Evolutionary conservation across 768 basidiomycete genomes (phyloP).

Genomic region (Collybia sordida): DNA sequence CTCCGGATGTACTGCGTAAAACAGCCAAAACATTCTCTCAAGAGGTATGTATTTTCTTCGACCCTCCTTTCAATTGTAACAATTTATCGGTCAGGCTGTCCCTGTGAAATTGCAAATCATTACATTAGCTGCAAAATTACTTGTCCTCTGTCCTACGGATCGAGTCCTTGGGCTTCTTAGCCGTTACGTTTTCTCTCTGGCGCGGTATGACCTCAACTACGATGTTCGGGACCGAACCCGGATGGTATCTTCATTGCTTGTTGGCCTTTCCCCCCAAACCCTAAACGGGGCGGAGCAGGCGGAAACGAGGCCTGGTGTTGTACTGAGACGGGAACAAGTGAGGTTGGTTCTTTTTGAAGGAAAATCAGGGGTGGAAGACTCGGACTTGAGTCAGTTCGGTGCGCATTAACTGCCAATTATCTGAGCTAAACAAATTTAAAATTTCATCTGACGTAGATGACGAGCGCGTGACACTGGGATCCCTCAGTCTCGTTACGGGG

Average conservation of each 20-base stretch:
- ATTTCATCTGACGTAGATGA: constrained; percentile 25
- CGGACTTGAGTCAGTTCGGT: constrained; percentile 35
- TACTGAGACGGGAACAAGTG: constrained; percentile 82
- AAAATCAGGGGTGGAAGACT: constrained; percentile 50
- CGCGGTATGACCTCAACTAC: constrained; percentile 85
- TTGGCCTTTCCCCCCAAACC: constrained; percentile 41
- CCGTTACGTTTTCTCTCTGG: constrained; percentile 78
- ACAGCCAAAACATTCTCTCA: constrained; percentile 66
- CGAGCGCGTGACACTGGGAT: constrained; percentile 54
- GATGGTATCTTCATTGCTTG: constrained; percentile 70
- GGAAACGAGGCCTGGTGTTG: constrained; percentile 57
- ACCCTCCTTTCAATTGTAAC: not conserved
- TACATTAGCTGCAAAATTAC: constrained; percentile 83
- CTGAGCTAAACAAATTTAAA: too few relatives aligned
- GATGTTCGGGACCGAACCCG: constrained; percentile 91
- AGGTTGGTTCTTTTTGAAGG: constrained; percentile 77
- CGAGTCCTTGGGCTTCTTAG: constrained; percentile 51
- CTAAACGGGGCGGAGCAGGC: constrained; percentile 22
- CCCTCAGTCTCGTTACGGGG: constrained; percentile 61
- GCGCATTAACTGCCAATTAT: not conserved
- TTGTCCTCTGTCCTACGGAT: constrained; percentile 63
- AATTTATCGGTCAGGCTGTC: constrained; percentile 38
- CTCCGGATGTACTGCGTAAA: constrained; percentile 87
- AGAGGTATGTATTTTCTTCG: constrained; percentile 51
- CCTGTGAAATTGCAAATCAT: constrained; percentile 82